These are phyloP conservation scores for Tylopilus intermedius DNA, from an alignment of 768 basidiomycete genomes.

Conservation along the genomic window DNA sequence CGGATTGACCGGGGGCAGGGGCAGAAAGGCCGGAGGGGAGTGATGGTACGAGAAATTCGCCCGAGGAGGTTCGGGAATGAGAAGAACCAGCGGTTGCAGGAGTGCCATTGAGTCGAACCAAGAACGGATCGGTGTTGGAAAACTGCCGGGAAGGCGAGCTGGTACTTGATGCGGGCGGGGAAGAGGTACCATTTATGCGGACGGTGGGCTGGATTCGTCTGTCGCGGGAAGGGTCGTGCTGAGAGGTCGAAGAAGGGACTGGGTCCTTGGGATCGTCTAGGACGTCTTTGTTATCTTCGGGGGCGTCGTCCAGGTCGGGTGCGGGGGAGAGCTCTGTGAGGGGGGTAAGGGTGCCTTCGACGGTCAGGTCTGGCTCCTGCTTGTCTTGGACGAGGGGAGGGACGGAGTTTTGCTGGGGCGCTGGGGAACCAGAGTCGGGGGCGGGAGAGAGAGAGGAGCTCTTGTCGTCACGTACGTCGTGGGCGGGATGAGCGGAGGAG, in stretches of 20 bases:
- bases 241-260: slow-evolving; percentile 16
- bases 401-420: slow-evolving; percentile 20
- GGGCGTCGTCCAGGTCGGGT: slow-evolving; percentile 48
- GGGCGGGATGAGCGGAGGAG: slow-evolving; percentile 12
- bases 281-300: slow-evolving; percentile 31
- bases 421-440: slow-evolving; percentile 42
- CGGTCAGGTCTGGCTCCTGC: slow-evolving; percentile 34
- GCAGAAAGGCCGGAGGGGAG: slow-evolving; percentile 23
- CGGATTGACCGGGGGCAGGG: slow-evolving; percentile 2
- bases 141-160: slow-evolving; percentile 22
- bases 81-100: slow-evolving; percentile 18
- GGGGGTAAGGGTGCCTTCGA: slow-evolving; percentile 54
- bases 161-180: slow-evolving; percentile 15
- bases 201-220: slow-evolving; percentile 17
- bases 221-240: slow-evolving; percentile 14
- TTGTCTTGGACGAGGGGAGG: slow-evolving; percentile 22
- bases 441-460: slow-evolving; percentile 57
- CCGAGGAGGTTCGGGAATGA: slow-evolving; percentile 26
- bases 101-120: slow-evolving; percentile 21
- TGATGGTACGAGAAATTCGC: slow-evolving; percentile 28
- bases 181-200: slow-evolving; percentile 22
- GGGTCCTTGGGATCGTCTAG: slow-evolving; percentile 30
- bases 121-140: slow-evolving; percentile 17
- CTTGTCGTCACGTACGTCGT: slow-evolving; percentile 34
- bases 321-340: slow-evolving; percentile 74